Evolutionary conservation across 1,139 yeast genomes (phyloP).

Genomic region (Suzukiozyma palmioleophila): DNA sequence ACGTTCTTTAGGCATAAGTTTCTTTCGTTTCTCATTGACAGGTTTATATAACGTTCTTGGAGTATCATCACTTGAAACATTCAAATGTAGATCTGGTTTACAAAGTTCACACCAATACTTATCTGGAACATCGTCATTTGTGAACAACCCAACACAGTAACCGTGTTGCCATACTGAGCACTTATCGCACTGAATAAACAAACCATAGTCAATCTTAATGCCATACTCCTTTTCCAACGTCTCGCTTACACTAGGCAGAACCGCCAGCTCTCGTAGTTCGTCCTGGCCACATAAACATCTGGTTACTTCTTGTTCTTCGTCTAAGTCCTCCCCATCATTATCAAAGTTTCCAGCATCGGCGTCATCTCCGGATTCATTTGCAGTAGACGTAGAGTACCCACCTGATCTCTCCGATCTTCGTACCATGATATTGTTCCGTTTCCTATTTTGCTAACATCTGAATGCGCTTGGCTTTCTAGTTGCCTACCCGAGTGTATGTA

Average conservation of each 20-base stretch:
- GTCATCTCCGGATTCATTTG: constrained; percentile 13
- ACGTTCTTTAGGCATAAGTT: constrained; percentile 53
- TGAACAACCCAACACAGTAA: constrained; percentile 79
- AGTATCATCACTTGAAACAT: constrained; percentile 31
- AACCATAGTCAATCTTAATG: constrained; percentile 70
- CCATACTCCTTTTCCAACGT: constrained; percentile 48
- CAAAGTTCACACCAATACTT: constrained; percentile 92
- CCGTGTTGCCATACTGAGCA: constrained; percentile 99
- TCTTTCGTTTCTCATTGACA: constrained; percentile 42
- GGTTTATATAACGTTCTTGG: constrained; percentile 46
- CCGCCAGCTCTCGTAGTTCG: constrained; percentile 46
- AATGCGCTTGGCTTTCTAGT: too few relatives aligned
- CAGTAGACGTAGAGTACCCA: constrained; percentile 13
- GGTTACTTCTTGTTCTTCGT: constrained; percentile 70
- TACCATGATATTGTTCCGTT: constrained; percentile 15
- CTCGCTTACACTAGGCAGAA: constrained; percentile 37
- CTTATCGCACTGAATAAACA: constrained; percentile 83
- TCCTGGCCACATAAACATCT: constrained; percentile 85
- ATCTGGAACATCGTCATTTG: constrained; percentile 77
- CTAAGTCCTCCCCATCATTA: constrained; percentile 26
- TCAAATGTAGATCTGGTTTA: constrained; percentile 72
- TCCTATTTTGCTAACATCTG: too few relatives aligned
- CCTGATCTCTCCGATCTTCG: constrained; percentile 28
- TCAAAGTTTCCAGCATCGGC: constrained; percentile 19
- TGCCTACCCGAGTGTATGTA: too few relatives aligned